Base-by-base conservation (phyloP, 257 asterid species). In the Salvia hispanica region DNA sequence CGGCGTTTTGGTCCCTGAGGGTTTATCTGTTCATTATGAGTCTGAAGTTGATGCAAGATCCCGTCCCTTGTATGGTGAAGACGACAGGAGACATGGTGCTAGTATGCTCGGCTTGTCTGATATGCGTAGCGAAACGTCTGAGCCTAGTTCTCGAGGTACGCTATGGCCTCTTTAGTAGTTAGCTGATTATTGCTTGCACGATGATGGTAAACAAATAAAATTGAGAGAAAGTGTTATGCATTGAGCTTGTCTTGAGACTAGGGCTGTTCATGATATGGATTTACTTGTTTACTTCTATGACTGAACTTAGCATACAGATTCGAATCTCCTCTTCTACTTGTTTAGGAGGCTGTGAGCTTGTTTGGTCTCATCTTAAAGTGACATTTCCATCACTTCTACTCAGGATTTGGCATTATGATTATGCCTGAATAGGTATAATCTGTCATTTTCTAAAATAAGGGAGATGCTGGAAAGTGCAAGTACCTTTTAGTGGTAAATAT, bases 91-190 rank as follows among this genome's bases (percentile, higher is more conserved):
- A 10, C 71, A 80, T 67, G 44, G 77, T 57, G 28, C 70, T 59
- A 69, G 81, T 50, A 70, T 69, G 78, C 83, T 80, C 9, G 83
- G 79, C 16, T 74, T 72, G 16, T 78, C 85, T 5, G 85, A 80
- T 78, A 57, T 74, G 76, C 62, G 74, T 13, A 71, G 82, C 50
- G 84, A 80, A 76, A 45, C 66, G 56, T 79, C 85, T 39, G 44
- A 68, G 66, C 78, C 70, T 13, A 77, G 79, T 52, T 78, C 84
- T 44, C 76, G 64, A 74, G 88, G 91, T 85, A 78, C 28, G 18
- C 45, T 42, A 34, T 43, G 62, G 44, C 48, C 9, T 25, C 37
- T 4, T 10, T 48, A 34, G 39, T 56, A 21, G 2, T 46, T 10
- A 0, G 48, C 33, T 42, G 36, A 31, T 52, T 57, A 42, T 42